These are phyloP conservation scores for Cladosporium velox DNA, from an alignment of 2,329 filamentous ascomycete species.

Conservation along the genomic window DNA sequence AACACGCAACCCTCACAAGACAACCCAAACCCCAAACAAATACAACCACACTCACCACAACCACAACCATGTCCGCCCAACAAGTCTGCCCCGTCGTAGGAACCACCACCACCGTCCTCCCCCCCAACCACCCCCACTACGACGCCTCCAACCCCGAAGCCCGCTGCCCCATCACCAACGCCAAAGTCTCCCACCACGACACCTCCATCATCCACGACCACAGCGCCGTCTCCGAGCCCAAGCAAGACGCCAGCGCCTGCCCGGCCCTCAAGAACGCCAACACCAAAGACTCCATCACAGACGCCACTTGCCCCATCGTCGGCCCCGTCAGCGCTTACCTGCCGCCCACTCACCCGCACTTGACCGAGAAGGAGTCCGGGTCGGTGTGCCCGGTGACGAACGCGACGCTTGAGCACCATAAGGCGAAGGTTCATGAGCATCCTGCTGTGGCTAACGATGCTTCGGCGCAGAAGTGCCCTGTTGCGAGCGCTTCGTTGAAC, in stretches of 20 bases:
- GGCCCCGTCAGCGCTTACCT: conserved; percentile 44
- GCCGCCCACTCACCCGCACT: conserved; percentile 46
- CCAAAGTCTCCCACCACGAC: conserved; percentile 49
- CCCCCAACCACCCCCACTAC: conserved; percentile 28
- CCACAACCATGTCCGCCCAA: conserved; percentile 19
- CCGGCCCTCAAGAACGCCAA: conserved; percentile 45
- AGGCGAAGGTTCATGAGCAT: conserved; percentile 45
- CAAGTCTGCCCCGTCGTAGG: conserved; percentile 25
- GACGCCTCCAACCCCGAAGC: conserved; percentile 44
- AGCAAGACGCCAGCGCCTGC: conserved; percentile 42
- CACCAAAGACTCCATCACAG: conserved; percentile 43
- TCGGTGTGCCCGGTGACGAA: conserved; percentile 49
- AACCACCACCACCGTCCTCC: conserved; percentile 22
- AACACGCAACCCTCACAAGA: background rate
- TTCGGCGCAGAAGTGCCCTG: conserved; percentile 45
- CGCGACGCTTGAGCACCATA: conserved; percentile 47
- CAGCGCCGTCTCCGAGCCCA: conserved; percentile 30
- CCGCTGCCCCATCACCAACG: conserved; percentile 49
- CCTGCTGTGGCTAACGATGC: conserved; percentile 42
- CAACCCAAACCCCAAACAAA: background rate
- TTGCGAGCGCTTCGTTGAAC: conserved; percentile 37
- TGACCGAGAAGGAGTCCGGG: conserved; percentile 40
- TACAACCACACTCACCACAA: background rate
- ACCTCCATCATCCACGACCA: conserved; percentile 42
- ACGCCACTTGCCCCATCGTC: conserved; percentile 48